Conservation (phyloP, 2,329 filamentous ascomycete species). For the Aspergillus flavus region DNA sequence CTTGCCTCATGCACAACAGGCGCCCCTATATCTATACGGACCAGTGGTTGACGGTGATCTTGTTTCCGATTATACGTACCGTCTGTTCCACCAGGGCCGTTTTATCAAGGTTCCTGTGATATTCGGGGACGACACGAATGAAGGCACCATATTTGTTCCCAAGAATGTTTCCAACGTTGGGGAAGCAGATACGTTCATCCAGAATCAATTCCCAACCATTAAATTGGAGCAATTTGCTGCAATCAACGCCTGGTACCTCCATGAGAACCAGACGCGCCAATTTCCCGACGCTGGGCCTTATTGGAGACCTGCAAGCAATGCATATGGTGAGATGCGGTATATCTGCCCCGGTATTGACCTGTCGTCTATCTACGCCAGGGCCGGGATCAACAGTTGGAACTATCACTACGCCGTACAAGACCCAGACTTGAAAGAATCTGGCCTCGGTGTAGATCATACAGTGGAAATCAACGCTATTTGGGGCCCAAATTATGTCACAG, state of each 20-base stretch:
- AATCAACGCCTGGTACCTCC: slow-evolving; percentile 61
- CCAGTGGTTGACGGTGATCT: slow-evolving; percentile 56
- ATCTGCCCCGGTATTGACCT: slow-evolving; percentile 65
- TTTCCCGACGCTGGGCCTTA: slow-evolving; percentile 56
- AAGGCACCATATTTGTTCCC: slow-evolving; percentile 65
- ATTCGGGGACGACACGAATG: slow-evolving; percentile 64
- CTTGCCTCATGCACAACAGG: slow-evolving; percentile 45
- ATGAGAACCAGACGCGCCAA: slow-evolving; percentile 42
- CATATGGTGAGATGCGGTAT: slow-evolving; percentile 67
- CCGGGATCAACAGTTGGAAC: slow-evolving; percentile 56
- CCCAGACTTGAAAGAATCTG: slow-evolving; percentile 52
- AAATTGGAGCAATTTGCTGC: slow-evolving; percentile 52
- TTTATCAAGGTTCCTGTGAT: slow-evolving; percentile 59
- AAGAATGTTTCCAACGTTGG: slow-evolving; percentile 46
- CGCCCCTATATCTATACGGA: slow-evolving; percentile 55
- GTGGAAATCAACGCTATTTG: slow-evolving; percentile 31
- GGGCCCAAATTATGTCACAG: slow-evolving; percentile 30
- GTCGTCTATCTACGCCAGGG: slow-evolving; percentile 44
- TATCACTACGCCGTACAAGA: slow-evolving; percentile 67
- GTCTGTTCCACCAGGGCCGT: slow-evolving; percentile 51
- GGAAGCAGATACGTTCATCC: slow-evolving; percentile 59
- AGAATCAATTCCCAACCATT: slow-evolving; percentile 61
- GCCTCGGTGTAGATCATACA: slow-evolving; percentile 68
- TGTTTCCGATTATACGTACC: slow-evolving; percentile 54
- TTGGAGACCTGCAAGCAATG: slow-evolving; percentile 61